Conservation (phyloP, 2,329 filamentous ascomycete species). For the Fusarium euwallaceae region DNA sequence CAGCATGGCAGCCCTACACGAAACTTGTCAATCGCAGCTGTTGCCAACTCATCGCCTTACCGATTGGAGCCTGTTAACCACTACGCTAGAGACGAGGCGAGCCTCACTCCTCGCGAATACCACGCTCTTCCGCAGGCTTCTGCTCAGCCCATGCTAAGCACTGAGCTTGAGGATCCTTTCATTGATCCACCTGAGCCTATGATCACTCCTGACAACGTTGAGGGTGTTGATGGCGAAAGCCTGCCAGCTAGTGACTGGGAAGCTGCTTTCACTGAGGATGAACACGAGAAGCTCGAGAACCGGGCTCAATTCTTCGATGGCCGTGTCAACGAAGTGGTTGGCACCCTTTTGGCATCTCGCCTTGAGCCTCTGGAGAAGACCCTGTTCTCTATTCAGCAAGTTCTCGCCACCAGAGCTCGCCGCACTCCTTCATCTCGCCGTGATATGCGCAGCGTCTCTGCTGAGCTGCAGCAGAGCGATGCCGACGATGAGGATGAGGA, state of each 20-base stretch:
- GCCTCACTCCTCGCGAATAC: slow-evolving; percentile 75
- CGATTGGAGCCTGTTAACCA: slow-evolving; percentile 65
- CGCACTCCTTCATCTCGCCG: slow-evolving; percentile 68
- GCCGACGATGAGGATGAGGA: slow-evolving; percentile 95
- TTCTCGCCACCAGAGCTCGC: slow-evolving; percentile 70
- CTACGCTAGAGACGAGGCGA: slow-evolving; percentile 78
- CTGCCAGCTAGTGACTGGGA: slow-evolving; percentile 92
- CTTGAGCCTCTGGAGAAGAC: slow-evolving; percentile 85
- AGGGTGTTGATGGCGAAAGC: slow-evolving; percentile 62
- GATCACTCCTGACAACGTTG: slow-evolving; percentile 65
- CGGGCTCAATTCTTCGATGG: slow-evolving; percentile 91
- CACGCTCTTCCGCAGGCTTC: slow-evolving; percentile 61
- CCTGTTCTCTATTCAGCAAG: slow-evolving; percentile 81
- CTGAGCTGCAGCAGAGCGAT: slow-evolving; percentile 83
- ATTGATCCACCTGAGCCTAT: slow-evolving; percentile 64
- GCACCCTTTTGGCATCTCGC: slow-evolving; percentile 79
- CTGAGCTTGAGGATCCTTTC: slow-evolving; percentile 74
- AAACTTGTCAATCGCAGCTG: slow-evolving; percentile 40
- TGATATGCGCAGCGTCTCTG: slow-evolving; percentile 75
- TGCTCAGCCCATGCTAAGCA: slow-evolving; percentile 61
- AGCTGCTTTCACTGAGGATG: slow-evolving; percentile 82
- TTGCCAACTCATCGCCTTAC: slow-evolving; percentile 63
- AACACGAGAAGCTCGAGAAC: slow-evolving; percentile 85
- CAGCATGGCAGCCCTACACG: slow-evolving; percentile 41
- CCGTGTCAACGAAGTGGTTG: slow-evolving; percentile 89